phyloP scores from a whole-genome alignment of 2,329 filamentous ascomycete species.

The Pseudogymnoascus sp. region DNA sequence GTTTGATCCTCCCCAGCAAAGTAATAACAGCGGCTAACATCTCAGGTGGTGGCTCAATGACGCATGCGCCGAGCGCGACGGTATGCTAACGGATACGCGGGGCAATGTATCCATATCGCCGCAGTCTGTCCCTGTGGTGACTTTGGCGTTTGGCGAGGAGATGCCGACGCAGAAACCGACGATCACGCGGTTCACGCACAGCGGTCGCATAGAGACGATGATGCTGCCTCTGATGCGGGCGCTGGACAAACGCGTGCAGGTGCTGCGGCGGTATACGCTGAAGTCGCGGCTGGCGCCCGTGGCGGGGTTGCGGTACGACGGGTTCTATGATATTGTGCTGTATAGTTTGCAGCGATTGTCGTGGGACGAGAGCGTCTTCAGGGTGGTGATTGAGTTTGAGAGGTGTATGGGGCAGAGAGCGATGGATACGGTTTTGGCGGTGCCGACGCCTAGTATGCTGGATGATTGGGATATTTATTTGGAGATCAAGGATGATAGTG shows the following conservation, averaged over 20 bases:
- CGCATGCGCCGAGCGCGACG: conserved; percentile 48
- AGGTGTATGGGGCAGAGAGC: conserved; percentile 36
- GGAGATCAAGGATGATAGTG: conserved; percentile 35
- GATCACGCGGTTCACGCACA: conserved; percentile 37
- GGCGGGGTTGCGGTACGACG: conserved; percentile 50
- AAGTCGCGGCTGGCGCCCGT: conserved; percentile 44
- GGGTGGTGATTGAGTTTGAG: conserved; percentile 37
- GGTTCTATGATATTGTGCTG: conserved; percentile 38
- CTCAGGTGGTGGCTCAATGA: conserved; percentile 52
- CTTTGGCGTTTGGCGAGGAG: conserved; percentile 45
- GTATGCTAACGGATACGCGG: conserved; percentile 40
- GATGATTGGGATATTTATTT: conserved; percentile 50
- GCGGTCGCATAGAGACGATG: conserved; percentile 40
- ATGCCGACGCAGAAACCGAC: conserved; percentile 31
- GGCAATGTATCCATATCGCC: conserved; percentile 41
- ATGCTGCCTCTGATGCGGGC: conserved; percentile 41
- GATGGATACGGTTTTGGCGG: conserved; percentile 36
- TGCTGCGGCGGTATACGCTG: conserved; percentile 45
- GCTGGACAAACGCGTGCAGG: conserved; percentile 42
- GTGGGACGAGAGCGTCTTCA: background rate
- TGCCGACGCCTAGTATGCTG: conserved; percentile 47
- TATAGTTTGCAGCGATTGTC: background rate
- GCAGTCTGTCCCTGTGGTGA: conserved; percentile 39
- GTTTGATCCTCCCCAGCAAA: conserved; percentile 17
- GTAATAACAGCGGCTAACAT: conserved; percentile 16